Evolutionary conservation across 108 stramenopile species (phyloP).

Genomic region (Seminavis robusta): DNA sequence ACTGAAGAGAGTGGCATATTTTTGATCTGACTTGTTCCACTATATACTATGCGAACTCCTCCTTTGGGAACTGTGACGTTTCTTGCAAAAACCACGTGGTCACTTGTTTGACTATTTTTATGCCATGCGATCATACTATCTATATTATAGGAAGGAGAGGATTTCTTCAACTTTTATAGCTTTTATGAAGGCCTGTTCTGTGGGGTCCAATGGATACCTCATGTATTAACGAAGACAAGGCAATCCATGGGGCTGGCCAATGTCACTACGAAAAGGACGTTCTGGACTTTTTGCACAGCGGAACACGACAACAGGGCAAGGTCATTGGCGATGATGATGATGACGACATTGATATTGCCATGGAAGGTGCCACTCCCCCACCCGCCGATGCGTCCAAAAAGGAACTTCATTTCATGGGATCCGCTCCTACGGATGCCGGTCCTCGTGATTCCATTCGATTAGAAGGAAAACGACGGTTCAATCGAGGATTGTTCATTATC

Average conservation of each 20-base stretch:
- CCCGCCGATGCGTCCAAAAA: not conserved
- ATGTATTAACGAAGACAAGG: slow-evolving; percentile 50
- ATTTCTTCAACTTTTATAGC: slow-evolving; percentile 68
- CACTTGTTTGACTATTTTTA: not conserved
- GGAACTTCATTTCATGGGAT: slow-evolving; percentile 72
- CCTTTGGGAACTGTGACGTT: too few relatives aligned
- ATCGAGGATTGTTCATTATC: slow-evolving; percentile 81
- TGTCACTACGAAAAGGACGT: slow-evolving; percentile 40
- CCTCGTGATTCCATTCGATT: slow-evolving; percentile 74
- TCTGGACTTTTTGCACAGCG: too few relatives aligned
- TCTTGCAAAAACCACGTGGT: too few relatives aligned
- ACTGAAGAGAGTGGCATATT: not conserved
- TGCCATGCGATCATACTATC: too few relatives aligned
- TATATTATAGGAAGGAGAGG: slow-evolving; percentile 39
- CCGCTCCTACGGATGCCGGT: slow-evolving; percentile 58
- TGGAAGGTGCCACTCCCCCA: not conserved
- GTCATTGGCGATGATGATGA: slow-evolving; percentile 27
- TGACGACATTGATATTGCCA: too few relatives aligned
- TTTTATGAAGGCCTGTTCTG: slow-evolving; percentile 83
- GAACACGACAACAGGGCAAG: too few relatives aligned
- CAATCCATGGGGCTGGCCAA: slow-evolving; percentile 54
- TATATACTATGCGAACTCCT: too few relatives aligned
- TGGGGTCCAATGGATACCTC: slow-evolving; percentile 74
- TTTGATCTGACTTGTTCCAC: too few relatives aligned
- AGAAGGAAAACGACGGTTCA: slow-evolving; percentile 72